Conservation (phyloP, 805 yeast genomes). For the Yamadazyma insecticola region DNA sequence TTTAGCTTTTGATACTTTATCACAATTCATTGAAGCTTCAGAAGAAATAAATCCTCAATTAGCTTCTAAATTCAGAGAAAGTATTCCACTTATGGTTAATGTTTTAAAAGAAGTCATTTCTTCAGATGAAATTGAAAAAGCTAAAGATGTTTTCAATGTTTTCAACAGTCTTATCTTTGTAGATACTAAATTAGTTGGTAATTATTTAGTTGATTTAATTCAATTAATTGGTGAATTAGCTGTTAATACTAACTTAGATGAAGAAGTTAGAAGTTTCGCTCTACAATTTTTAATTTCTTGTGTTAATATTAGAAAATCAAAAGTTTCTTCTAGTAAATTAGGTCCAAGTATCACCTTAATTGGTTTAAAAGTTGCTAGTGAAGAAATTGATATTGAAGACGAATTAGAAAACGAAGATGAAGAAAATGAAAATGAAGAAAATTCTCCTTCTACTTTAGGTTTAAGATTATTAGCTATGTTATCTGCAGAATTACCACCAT, state of each 20-base stretch:
- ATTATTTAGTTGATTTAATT: slow-evolving; percentile 62
- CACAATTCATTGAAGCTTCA: slow-evolving; percentile 62
- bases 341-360: slow-evolving; percentile 76
- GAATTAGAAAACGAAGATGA: slow-evolving; percentile 78
- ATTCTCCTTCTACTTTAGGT: slow-evolving; percentile 71
- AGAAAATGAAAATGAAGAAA: slow-evolving; percentile 92
- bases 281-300: slow-evolving; percentile 79
- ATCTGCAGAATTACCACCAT: slow-evolving; percentile 83
- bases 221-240: slow-evolving; percentile 75
- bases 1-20: slow-evolving; percentile 69
- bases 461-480: slow-evolving; percentile 74
- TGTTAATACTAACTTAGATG: slow-evolving; percentile 58
- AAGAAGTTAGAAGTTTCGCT: slow-evolving; percentile 78
- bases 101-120: slow-evolving; percentile 73
- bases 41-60: slow-evolving; percentile 39
- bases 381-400: slow-evolving; percentile 68
- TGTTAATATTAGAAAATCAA: slow-evolving; percentile 74
- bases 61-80: slow-evolving; percentile 53
- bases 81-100: slow-evolving; percentile 76
- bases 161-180: slow-evolving; percentile 74
- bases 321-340: slow-evolving; percentile 71
- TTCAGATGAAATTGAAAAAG: slow-evolving; percentile 65
- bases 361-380: slow-evolving; percentile 74
- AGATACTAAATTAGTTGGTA: slow-evolving; percentile 77
- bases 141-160: slow-evolving; percentile 75